Conservation (phyloP, 345 rosid species). For the Trapa bicornis region DNA sequence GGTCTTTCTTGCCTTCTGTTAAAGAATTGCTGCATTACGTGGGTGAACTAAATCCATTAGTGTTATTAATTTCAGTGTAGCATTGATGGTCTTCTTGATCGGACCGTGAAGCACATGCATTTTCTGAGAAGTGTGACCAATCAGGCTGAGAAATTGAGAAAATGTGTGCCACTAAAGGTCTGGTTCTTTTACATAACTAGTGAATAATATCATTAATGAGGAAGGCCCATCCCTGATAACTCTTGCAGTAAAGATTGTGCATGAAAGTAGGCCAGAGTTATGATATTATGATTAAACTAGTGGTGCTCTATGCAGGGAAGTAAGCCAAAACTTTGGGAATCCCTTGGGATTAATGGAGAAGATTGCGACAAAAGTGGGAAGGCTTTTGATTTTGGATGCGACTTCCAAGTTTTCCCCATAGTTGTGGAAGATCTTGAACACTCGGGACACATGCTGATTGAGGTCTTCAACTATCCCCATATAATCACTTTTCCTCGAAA, state of each 20-base stretch:
- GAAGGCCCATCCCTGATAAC: too few relatives aligned
- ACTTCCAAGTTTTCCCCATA: conserved; percentile 35
- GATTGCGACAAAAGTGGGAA: conserved; percentile 22
- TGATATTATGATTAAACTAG: neutral
- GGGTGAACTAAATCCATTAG: too few relatives aligned
- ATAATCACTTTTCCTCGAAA: neutral
- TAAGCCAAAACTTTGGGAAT: conserved; percentile 16
- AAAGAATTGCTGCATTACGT: neutral
- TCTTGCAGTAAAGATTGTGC: too few relatives aligned
- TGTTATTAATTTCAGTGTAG: conserved; percentile 34
- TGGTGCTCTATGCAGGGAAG: conserved; percentile 13
- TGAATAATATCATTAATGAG: neutral
- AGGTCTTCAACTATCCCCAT: conserved; percentile 17
- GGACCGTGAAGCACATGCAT: conserved; percentile 46
- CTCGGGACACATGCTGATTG: conserved; percentile 50
- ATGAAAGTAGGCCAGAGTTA: too few relatives aligned
- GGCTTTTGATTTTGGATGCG: conserved; percentile 37
- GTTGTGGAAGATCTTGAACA: conserved; percentile 46
- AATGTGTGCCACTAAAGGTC: conserved; percentile 41
- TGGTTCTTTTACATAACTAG: neutral
- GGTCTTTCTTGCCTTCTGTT: neutral
- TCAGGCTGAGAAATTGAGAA: conserved; percentile 42
- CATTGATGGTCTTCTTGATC: conserved; percentile 54
- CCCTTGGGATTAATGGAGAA: conserved; percentile 15
- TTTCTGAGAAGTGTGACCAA: conserved; percentile 35